Evolutionary conservation across 139 green algal genomes (phyloP), one percentile per base, ranked within the genome.

Genomic region (Chlamydomonas applanata): DNA sequence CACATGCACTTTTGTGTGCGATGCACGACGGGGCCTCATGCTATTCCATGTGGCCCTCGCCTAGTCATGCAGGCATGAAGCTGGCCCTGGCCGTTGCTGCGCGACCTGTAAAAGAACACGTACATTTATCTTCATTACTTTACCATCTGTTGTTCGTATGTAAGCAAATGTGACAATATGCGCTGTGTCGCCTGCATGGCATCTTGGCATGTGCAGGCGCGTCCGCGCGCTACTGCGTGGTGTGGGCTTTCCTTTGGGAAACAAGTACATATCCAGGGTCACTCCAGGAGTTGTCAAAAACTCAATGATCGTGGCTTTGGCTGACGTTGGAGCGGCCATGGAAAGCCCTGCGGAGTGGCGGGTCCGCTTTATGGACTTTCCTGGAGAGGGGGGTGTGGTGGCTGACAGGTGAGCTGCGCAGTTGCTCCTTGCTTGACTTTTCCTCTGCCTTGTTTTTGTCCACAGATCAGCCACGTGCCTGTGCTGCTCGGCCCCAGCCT

Each of bases 251-350:
- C 59, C 59, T 25, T 35, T 66, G 60, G 78, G 78, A 25, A 44
- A 62, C 11, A 34, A 40, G 20, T 74, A 74, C 56, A 65, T 79
- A 30, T 70, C 29, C 20, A 44, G 66, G n/a, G 61, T 61, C 1
- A 72, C 72, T 16, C 78, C 78, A 9, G 78, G 78, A 20, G 73
- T 77, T 24, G 68, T 72, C 5, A 77, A 80, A 61, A 68, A 40
- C 35, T 77, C 67, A 34, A 79, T 84, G 57, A 64, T 77, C 30
- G 73, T 61, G 46, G 78, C 75, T 20, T 40, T 84, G 45, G 54
- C 78, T 19, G 78, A 83, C 13, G 72, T 83, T 22, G 78, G 78
- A 1, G 78, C 78, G 35, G 71, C 64, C 22, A 77, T 77, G 63
- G 77, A 74, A 3, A 19, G 4, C 11, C 32, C 33, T 14, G 11